phyloP scores from a whole-genome alignment of 116 monocot species.

The Dioscorea cayenensis region DNA sequence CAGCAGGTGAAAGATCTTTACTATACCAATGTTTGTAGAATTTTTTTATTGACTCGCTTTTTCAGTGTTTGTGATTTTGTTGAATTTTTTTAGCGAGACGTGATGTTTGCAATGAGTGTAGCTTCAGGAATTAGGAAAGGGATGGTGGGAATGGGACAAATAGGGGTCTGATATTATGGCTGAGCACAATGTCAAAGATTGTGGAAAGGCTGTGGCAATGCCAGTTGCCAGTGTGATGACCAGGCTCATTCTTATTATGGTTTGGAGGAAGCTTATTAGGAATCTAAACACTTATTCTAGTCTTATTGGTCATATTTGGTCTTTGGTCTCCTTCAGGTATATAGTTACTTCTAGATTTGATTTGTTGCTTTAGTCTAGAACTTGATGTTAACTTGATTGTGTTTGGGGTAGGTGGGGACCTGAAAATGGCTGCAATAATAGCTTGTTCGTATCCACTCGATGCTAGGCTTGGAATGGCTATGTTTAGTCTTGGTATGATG shows the following conservation, averaged over 20 bases:
- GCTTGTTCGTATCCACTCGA: background rate
- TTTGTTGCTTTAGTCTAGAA: background rate
- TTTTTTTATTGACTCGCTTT: background rate
- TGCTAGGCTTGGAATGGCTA: conserved; percentile 8
- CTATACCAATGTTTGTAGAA: too few relatives aligned
- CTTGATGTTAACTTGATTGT: background rate
- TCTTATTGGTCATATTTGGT: too few relatives aligned
- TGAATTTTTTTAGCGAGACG: background rate
- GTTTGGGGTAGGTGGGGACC: background rate
- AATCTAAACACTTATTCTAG: conserved; percentile 6
- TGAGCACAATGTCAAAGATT: background rate
- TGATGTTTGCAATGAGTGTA: background rate
- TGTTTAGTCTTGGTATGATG: too few relatives aligned
- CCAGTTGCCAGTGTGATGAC: background rate
- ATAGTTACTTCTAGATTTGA: background rate
- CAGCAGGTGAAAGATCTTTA: too few relatives aligned
- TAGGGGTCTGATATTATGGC: background rate
- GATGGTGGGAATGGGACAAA: background rate
- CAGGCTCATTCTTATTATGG: conserved; percentile 4
- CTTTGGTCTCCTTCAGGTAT: conserved; percentile 3
- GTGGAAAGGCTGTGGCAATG: background rate
- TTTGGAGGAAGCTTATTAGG: conserved; percentile 2
- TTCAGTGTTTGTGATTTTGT: background rate
- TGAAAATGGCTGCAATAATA: background rate
- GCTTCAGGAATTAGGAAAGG: background rate